Base-by-base conservation (phyloP, 495 filamentous ascomycete species). In the Copromyces sp. region DNA sequence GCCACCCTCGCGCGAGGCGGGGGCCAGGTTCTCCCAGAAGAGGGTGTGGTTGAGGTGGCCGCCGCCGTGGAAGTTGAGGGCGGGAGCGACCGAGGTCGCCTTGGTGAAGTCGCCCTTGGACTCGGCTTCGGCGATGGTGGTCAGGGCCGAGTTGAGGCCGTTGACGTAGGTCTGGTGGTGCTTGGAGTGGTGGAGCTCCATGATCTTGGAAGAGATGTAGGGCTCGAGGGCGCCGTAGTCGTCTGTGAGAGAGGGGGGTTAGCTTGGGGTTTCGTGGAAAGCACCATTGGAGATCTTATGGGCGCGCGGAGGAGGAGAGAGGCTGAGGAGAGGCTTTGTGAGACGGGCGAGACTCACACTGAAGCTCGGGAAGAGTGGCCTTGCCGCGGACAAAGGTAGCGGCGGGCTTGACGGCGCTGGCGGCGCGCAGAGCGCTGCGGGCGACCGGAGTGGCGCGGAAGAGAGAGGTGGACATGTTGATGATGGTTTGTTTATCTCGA, bases 1-100 rank as follows among this genome's bases (percentile, higher is more conserved):
- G 76, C 96, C 95, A 73, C 95, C 83, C 17, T 81, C 82, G 70
- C 84, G 77, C 78, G 80, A 82, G 74, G 90, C 91, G 35, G 94
- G 95, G 16, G 94, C 91, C 68, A 98, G 86, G 87, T 98, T 98
- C 87, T 98, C 93, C 95, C 95, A 98, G 88, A 98, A 98, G 53
- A 98, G 88, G 35, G 88, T 87, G 87, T 98, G 95, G 86, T 98
- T 98, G 78, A 95, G 81, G 84, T 98, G 95, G 68, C 95, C 95
- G 76, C 94, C 95, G 70, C 96, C 95, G 84, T 99, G 89, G 89
- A 99, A 99, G 87, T 96, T 98, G 85, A 99, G 90, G 72, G 93
- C 80, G 0, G 94, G 91, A 78, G 94, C 93, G 53, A 96, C 83
- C 9, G 91, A 87, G 76, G 97, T 94, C 75, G 94, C 91, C 44